These are phyloP conservation scores for Fusarium sororula DNA, from an alignment of 2,329 filamentous ascomycete species.

Conservation along the genomic window DNA sequence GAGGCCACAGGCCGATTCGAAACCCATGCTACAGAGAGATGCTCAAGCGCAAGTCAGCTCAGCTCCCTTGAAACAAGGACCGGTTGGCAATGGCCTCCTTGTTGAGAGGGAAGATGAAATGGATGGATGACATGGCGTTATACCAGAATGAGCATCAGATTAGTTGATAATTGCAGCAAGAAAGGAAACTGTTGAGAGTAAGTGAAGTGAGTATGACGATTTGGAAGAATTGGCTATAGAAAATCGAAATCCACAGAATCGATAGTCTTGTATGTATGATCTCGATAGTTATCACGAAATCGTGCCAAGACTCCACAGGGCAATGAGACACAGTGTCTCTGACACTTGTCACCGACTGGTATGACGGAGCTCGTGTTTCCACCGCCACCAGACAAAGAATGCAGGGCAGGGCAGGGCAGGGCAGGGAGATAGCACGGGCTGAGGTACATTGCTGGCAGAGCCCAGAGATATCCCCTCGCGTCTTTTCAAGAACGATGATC, in stretches of 20 bases:
- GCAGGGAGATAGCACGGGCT: not conserved
- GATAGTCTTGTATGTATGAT: constrained; percentile 12
- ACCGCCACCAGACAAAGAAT: constrained; percentile 16
- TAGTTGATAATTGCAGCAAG: not conserved
- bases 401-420: not conserved
- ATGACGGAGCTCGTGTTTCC: constrained; percentile 21
- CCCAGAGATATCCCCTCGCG: constrained; percentile 9
- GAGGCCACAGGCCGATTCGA: not conserved
- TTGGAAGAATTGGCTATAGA: constrained; percentile 18
- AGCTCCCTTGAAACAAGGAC: not conserved
- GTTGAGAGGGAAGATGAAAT: not conserved
- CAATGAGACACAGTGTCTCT: constrained; percentile 24
- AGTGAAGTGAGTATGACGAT: not conserved
- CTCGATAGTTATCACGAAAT: constrained; percentile 1
- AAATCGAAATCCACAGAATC: constrained; percentile 25
- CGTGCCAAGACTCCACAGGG: constrained; percentile 13
- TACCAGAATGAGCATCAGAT: not conserved
- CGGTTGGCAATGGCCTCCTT: not conserved
- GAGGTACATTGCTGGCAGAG: constrained; percentile 20
- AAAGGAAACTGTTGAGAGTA: not conserved
- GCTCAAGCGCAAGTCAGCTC: not conserved
- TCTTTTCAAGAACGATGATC: not conserved
- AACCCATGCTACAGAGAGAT: not conserved
- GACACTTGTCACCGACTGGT: constrained; percentile 6
- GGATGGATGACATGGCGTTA: not conserved